These are phyloP conservation scores for Curvularia sp. DNA, from an alignment of 2,329 filamentous ascomycete species.

Conservation along the genomic window DNA sequence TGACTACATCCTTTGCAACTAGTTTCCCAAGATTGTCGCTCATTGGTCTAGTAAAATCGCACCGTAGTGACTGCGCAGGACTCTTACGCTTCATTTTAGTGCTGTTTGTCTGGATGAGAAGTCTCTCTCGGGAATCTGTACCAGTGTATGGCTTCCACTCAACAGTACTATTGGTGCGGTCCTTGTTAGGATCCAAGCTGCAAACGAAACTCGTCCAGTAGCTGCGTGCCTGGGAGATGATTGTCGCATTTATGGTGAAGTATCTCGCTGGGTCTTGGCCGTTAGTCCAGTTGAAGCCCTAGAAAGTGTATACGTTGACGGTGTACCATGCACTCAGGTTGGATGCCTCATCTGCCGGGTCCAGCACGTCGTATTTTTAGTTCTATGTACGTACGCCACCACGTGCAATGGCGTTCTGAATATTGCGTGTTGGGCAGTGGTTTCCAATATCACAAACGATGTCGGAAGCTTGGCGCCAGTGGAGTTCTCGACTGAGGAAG, in stretches of 20 bases:
- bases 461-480: slow-evolving; percentile 65
- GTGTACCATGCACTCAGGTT: slow-evolving; percentile 73
- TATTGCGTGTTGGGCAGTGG: slow-evolving; percentile 67
- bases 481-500: slow-evolving; percentile 60
- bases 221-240: slow-evolving; percentile 68
- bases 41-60: slow-evolving; percentile 21
- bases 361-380: slow-evolving; percentile 74
- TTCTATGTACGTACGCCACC: slow-evolving; percentile 63
- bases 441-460: slow-evolving; percentile 72
- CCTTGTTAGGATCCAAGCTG: slow-evolving; percentile 69
- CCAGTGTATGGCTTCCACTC: slow-evolving; percentile 60
- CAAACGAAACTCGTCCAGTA: slow-evolving; percentile 80
- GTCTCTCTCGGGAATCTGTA: slow-evolving; percentile 30
- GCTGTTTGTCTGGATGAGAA: slow-evolving; percentile 51
- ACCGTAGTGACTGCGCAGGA: slow-evolving; percentile 16
- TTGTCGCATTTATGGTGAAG: slow-evolving; percentile 61
- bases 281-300: slow-evolving; percentile 66
- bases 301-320: slow-evolving; percentile 71
- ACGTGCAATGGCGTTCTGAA: slow-evolving; percentile 55
- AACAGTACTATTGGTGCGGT: slow-evolving; percentile 57
- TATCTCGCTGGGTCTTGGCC: slow-evolving; percentile 64
- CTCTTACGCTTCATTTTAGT: slow-evolving; percentile 52
- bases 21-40: slow-evolving; percentile 20
- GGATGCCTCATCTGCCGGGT: slow-evolving; percentile 59
- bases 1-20: slow-evolving; percentile 14